These are phyloP conservation scores for Rhodotorula taiwanensis DNA, from an alignment of 768 basidiomycete genomes.

Conservation along the genomic window DNA sequence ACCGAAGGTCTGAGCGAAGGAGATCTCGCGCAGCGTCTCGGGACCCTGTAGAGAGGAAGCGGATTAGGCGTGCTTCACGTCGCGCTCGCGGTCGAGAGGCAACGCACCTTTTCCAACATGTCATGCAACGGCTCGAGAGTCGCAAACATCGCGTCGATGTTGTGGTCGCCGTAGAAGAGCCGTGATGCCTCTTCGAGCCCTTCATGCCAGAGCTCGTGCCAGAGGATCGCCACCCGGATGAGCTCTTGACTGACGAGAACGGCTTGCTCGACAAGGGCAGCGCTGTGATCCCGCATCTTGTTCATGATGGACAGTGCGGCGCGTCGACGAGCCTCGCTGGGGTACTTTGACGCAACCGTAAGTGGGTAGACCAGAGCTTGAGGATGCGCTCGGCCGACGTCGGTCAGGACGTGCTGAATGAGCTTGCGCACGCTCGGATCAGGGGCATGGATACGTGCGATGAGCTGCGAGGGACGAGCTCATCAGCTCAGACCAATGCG, in stretches of 20 bases:
- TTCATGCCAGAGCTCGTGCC: slow-evolving; percentile 99
- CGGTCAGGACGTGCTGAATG: slow-evolving; percentile 77
- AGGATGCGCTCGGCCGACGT: slow-evolving; percentile 92
- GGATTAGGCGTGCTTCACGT: too few species aligned
- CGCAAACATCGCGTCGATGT: slow-evolving; percentile 94
- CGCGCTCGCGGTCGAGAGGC: slow-evolving; percentile 46
- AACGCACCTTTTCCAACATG: slow-evolving; percentile 65
- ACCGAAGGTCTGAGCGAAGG: slow-evolving; percentile 88
- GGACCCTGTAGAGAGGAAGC: too few species aligned
- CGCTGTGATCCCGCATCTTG: slow-evolving; percentile 85
- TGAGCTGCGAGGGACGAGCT: slow-evolving; percentile 82
- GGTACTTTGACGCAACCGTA: slow-evolving; percentile 94
- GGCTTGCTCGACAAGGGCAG: slow-evolving; percentile 79
- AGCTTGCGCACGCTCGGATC: slow-evolving; percentile 76
- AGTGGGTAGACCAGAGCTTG: slow-evolving; percentile 90
- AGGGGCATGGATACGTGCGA: slow-evolving; percentile 95
- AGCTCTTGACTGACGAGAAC: slow-evolving; percentile 84
- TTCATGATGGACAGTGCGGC: slow-evolving; percentile 84
- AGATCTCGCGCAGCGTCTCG: slow-evolving; percentile 85
- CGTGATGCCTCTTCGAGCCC: slow-evolving; percentile 95
- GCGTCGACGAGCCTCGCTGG: slow-evolving; percentile 68
- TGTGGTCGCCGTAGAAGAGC: slow-evolving; percentile 91
- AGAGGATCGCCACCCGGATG: slow-evolving; percentile 92
- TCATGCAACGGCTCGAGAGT: slow-evolving; percentile 87
- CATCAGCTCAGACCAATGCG: too few species aligned